Base-by-base conservation (phyloP, 129 eudicot genomes). In the Pulicaria dysenterica region DNA sequence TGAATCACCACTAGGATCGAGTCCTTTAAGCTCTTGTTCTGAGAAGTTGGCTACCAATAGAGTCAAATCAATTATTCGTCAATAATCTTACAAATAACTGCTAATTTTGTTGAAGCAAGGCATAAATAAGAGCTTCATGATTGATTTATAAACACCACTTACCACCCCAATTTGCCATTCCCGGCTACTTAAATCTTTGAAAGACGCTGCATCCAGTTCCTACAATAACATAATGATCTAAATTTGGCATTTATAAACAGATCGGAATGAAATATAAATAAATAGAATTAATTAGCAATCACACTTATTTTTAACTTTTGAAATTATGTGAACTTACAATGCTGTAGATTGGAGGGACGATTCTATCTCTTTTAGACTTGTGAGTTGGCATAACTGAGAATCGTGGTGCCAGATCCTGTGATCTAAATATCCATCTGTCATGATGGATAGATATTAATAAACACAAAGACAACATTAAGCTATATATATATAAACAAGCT, bases 81-180 rank as follows among this genome's bases (percentile, higher is more conserved):
- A 62, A 43, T 16, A 53, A 62, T 34, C 48, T 70, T 39, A 56
- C 31, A 36, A 14, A 38, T 64, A 63, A 39, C 41, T 44, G 19
- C 15, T 11, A 11, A 6, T 44, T 4, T 41, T 17, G 14, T 5
- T 49, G n/a, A 24, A 24, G 31, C 31, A 24, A 24, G 31, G 31
- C 31, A 24, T 24, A 24, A 24, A 24, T 24, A 24, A 24, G 31
- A 24, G 31, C 31, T 11, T 16, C 42, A 11, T 19, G 42, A 42
- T 16, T 7, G 17, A 31, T 13, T 44, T 11, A 9, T 10, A 24
- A 57, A 31, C 11, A 8, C 24, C 8, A 39, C 96, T 80, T 80
- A 90, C 98, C 87, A 93, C 96, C 12, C 96, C 96, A 76, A 93
- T 95, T 48, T 95, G 96, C 99, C 97, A 95, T 65, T 88, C 90